Conservation (phyloP, 345 rosid species). For the Salix suchowensis region DNA sequence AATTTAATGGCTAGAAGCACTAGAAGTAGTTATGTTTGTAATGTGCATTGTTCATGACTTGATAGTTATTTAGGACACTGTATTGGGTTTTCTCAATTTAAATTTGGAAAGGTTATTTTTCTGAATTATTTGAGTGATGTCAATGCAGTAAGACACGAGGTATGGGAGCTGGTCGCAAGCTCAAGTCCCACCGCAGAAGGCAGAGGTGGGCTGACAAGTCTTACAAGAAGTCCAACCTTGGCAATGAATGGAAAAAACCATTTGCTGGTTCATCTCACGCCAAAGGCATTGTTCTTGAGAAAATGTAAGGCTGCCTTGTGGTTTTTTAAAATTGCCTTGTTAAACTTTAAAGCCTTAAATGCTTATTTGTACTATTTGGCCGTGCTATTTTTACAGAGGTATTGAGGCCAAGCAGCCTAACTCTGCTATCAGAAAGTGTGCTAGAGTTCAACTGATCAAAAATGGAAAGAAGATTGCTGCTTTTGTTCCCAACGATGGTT, state of each 20-base stretch:
- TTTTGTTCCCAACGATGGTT: slow-evolving; percentile 92
- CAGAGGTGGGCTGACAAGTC: slow-evolving; percentile 95
- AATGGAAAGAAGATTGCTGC: slow-evolving; percentile 99
- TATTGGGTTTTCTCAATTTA: not conserved
- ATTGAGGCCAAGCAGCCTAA: slow-evolving; percentile 99
- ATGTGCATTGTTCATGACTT: not conserved
- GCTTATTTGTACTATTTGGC: not conserved
- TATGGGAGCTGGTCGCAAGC: slow-evolving; percentile 81
- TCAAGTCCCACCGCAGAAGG: slow-evolving; percentile 61
- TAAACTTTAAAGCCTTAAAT: not conserved
- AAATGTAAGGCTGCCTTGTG: slow-evolving; percentile 34
- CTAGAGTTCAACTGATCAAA: slow-evolving; percentile 90
- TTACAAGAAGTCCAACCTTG: slow-evolving; percentile 79
- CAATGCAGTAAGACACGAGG: slow-evolving; percentile 59
- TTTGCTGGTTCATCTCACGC: slow-evolving; percentile 71
- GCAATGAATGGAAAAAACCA: slow-evolving; percentile 90
- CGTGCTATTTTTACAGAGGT: slow-evolving; percentile 48
- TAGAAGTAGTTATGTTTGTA: not conserved
- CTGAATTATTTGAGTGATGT: not conserved
- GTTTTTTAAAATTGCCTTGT: not conserved
- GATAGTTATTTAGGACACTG: not conserved
- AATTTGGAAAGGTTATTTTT: not conserved
- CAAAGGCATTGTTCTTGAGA: slow-evolving; percentile 65
- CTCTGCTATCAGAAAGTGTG: slow-evolving; percentile 97
- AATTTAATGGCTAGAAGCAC: not conserved